These are phyloP conservation scores for Cercospora sojina DNA, from an alignment of 2,329 filamentous ascomycete species.

Conservation along the genomic window DNA sequence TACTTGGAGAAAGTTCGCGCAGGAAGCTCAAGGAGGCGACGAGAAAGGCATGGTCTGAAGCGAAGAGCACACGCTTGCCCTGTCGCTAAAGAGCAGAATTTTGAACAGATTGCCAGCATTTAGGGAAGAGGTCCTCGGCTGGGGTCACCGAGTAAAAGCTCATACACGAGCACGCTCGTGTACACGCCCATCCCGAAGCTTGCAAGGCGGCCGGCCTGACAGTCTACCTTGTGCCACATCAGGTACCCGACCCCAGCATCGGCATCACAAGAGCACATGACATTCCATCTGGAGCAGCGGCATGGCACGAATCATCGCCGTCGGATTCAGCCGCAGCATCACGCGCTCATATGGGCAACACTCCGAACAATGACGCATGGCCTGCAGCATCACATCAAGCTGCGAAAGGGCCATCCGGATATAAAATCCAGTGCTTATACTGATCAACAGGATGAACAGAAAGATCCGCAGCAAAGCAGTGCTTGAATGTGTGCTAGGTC, in stretches of 20 bases:
- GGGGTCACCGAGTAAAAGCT: background rate
- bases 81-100: background rate
- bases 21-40: slow-evolving; percentile 12
- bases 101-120: background rate
- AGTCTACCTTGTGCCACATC: background rate
- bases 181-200: background rate
- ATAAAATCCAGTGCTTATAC: background rate
- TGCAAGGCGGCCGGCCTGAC: background rate
- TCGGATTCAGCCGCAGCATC: background rate
- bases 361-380: background rate
- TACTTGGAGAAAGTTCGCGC: slow-evolving; percentile 55
- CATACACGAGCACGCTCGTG: background rate
- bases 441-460: background rate
- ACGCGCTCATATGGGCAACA: background rate
- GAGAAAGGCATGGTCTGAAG: slow-evolving; percentile 5
- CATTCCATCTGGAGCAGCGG: background rate
- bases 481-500: background rate
- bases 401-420: background rate
- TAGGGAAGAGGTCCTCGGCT: background rate
- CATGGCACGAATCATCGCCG: background rate
- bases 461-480: background rate
- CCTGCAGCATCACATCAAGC: background rate
- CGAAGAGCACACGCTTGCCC: background rate
- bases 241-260: background rate
- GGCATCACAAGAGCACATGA: background rate